A percentile compares a stretch with the other conserved stretches of the same genome.
Evolutionary conservation across 352 stramenopile species (phyloP).

Genomic region (Phytophthora pisi): DNA sequence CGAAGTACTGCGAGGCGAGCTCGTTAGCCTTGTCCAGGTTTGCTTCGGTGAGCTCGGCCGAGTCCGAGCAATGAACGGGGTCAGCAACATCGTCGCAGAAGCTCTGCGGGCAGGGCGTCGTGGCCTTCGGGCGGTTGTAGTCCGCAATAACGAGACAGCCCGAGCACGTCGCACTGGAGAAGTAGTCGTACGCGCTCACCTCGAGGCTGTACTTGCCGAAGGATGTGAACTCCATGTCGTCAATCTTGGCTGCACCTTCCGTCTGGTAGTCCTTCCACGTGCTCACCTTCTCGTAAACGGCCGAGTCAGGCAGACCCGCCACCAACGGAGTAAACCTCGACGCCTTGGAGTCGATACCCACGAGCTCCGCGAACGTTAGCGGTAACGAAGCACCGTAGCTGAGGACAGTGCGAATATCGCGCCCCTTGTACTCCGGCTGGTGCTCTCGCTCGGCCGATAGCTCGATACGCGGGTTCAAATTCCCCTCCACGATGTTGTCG

Average conservation of each 20-base stretch:
- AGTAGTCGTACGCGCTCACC: constrained; percentile 60
- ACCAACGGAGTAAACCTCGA: constrained; percentile 23
- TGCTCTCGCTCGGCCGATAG: constrained; percentile 20
- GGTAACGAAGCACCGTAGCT: constrained; percentile 3
- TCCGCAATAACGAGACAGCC: constrained; percentile 62
- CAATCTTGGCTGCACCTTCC: constrained; percentile 37
- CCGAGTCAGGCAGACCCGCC: background rate
- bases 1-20: constrained; percentile 40
- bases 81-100: constrained; percentile 42
- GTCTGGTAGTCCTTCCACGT: constrained; percentile 64
- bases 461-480: constrained; percentile 26
- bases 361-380: constrained; percentile 22
- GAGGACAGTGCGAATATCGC: constrained; percentile 18
- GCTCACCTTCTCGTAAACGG: constrained; percentile 16
- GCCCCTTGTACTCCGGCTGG: constrained; percentile 27
- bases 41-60: constrained; percentile 31
- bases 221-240: constrained; percentile 43
- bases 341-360: constrained; percentile 8
- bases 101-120: constrained; percentile 34
- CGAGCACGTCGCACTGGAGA: constrained; percentile 37
- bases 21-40: constrained; percentile 39
- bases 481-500: constrained; percentile 27
- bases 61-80: constrained; percentile 6
- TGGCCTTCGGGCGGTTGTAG: constrained; percentile 47
- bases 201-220: constrained; percentile 60